Evolutionary conservation across 345 rosid genomes (phyloP).

Genomic region (Microthlaspi erraticum): DNA sequence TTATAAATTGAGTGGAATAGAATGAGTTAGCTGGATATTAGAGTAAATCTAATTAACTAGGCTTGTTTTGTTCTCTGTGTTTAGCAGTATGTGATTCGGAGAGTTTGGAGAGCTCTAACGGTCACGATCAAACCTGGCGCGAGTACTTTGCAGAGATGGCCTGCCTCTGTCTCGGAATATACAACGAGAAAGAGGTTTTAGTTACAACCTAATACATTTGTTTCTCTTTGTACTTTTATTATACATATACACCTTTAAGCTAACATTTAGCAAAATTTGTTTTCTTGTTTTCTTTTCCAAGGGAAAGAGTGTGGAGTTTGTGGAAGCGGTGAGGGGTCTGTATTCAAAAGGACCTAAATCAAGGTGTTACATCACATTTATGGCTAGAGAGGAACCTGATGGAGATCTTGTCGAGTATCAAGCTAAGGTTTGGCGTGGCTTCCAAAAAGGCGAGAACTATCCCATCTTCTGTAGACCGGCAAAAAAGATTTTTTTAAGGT

Average conservation of each 20-base stretch:
- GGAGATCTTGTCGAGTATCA: conserved; percentile 27
- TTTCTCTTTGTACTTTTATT: too few species aligned
- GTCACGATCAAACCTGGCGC: conserved; percentile 4
- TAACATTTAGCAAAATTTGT: too few species aligned
- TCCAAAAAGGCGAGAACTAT: neutral
- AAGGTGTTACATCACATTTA: conserved; percentile 28
- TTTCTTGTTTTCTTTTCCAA: neutral
- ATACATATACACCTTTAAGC: too few species aligned
- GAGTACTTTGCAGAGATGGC: conserved; percentile 17
- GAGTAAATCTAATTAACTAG: too few species aligned
- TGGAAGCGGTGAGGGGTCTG: conserved; percentile 15
- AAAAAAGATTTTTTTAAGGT: neutral
- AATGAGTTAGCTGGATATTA: too few species aligned
- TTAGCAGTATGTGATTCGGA: too few species aligned
- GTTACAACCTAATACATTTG: too few species aligned
- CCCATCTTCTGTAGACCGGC: conserved; percentile 23
- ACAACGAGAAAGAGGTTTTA: neutral
- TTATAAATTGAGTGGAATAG: too few species aligned
- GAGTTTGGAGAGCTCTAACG: too few species aligned
- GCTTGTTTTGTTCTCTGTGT: neutral
- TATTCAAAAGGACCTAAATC: neutral
- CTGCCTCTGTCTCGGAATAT: conserved; percentile 5
- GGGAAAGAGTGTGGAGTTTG: conserved; percentile 5
- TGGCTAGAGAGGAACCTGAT: conserved; percentile 14
- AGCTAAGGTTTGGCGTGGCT: neutral